A percentile compares a stretch with the other conserved stretches of the same genome.
These are phyloP conservation scores for Malassezia sympodialis DNA, from an alignment of 1,284 basidiomycete species.

Conservation along the genomic window DNA sequence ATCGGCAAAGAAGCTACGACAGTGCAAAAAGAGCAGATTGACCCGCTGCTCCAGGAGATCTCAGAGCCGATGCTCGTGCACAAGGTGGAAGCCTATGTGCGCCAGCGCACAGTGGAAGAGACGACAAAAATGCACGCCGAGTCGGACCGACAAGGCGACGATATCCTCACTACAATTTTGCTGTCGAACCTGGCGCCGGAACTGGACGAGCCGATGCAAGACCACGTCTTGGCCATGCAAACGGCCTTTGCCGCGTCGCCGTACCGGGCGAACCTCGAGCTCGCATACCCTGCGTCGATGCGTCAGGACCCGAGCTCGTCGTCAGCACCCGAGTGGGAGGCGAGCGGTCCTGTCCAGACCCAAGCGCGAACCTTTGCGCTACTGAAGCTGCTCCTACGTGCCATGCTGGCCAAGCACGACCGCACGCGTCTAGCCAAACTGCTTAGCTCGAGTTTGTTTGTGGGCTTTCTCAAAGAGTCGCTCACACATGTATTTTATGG, in stretches of 20 bases:
- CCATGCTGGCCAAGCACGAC: conserved; percentile 39
- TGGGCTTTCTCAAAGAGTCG: conserved; percentile 40
- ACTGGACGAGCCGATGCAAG: conserved; percentile 21
- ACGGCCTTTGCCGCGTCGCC: conserved; percentile 38
- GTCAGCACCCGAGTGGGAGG: conserved; percentile 28
- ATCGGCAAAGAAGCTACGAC: conserved; percentile 30
- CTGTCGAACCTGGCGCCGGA: conserved; percentile 22
- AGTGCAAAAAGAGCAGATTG: conserved; percentile 40
- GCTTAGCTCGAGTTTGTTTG: conserved; percentile 33
- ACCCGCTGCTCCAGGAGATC: conserved; percentile 36
- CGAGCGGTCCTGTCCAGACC: conserved; percentile 21
- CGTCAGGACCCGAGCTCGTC: conserved; percentile 21
- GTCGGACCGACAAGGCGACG: conserved; percentile 32
- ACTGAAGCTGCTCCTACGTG: conserved; percentile 40
- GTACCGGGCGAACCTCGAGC: conserved; percentile 26
- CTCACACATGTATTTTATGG: conserved; percentile 39
- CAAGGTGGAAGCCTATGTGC: conserved; percentile 42
- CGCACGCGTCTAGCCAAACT: conserved; percentile 35
- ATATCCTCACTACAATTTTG: conserved; percentile 41
- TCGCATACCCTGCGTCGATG: conserved; percentile 37
- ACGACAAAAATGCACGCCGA: conserved; percentile 23
- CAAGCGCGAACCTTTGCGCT: conserved; percentile 41
- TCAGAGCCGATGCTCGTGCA: conserved; percentile 32
- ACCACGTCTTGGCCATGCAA: conserved; percentile 36
- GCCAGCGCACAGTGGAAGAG: conserved; percentile 34